Conservation (phyloP, 768 basidiomycete genomes). For the Tulasnella sp. region DNA sequence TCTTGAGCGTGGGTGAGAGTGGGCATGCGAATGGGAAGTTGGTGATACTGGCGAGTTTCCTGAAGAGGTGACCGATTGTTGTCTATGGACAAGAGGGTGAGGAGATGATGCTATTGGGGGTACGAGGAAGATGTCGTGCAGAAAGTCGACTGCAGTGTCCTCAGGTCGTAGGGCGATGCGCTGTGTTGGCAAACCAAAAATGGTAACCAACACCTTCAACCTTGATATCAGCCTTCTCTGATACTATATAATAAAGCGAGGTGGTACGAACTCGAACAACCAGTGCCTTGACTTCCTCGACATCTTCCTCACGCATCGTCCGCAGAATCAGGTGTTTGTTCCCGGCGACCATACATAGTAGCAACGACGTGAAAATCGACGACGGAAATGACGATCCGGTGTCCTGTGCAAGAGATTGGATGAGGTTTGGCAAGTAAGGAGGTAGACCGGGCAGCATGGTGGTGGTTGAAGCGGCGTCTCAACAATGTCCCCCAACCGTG, state of each 20-base stretch:
- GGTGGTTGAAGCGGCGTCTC: too few relatives aligned
- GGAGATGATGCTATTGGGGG: neutral
- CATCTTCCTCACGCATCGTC: constrained; percentile 6
- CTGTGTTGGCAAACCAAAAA: constrained; percentile 12
- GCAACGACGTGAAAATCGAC: constrained; percentile 5
- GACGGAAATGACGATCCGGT: neutral
- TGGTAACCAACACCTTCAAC: constrained; percentile 9
- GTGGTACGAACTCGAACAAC: constrained; percentile 10
- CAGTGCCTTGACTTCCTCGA: constrained; percentile 12
- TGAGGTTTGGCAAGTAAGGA: neutral
- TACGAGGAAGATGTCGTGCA: constrained; percentile 8
- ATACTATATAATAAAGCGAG: neutral
- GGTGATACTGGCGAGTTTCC: neutral
- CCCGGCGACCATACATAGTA: constrained; percentile 13
- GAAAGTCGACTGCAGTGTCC: neutral
- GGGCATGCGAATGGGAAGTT: neutral
- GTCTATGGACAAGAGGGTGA: neutral
- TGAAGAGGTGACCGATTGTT: neutral
- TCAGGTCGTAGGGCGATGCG: constrained; percentile 2
- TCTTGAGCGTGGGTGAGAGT: neutral
- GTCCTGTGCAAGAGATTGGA: constrained; percentile 1
- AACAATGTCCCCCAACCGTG: too few relatives aligned
- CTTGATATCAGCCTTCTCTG: neutral
- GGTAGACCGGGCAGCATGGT: constrained; percentile 1
- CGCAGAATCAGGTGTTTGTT: constrained; percentile 13